phyloP scores from a whole-genome alignment of 768 basidiomycete species.

The Boletus edulis region DNA sequence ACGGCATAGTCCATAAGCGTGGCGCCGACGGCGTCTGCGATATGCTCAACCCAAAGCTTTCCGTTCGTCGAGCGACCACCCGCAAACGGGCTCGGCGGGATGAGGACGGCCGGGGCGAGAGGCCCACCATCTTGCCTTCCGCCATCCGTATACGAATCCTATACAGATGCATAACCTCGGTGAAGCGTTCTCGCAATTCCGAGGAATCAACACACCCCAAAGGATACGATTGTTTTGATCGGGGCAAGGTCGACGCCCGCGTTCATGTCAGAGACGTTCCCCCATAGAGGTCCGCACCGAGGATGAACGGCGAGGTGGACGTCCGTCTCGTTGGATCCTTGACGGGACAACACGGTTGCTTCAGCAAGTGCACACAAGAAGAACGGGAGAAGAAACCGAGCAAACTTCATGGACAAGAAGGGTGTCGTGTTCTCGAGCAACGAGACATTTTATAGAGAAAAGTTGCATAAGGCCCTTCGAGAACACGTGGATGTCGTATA shows the following conservation, averaged over 20 bases:
- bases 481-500: not conserved
- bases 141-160: conserved; percentile 54
- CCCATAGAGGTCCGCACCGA: conserved; percentile 40
- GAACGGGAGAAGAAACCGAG: not conserved
- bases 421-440: not conserved
- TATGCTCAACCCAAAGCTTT: conserved; percentile 46
- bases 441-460: not conserved
- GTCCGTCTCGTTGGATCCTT: conserved; percentile 15
- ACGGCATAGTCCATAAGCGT: conserved; percentile 52
- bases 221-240: conserved; percentile 50
- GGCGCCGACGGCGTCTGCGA: conserved; percentile 40
- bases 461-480: no score
- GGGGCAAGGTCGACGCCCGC: conserved; percentile 39
- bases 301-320: conserved; percentile 48
- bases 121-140: conserved; percentile 47
- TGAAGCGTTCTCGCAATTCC: not conserved
- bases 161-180: not conserved
- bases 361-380: conserved; percentile 8
- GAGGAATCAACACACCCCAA: conserved; percentile 35
- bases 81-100: conserved; percentile 42
- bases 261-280: conserved; percentile 45
- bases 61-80: conserved; percentile 54
- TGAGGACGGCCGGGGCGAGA: conserved; percentile 40
- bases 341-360: not conserved
- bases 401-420: not conserved